Percentiles rank a stretch among this genome's conserved stretches.
Conservation (phyloP, 2,329 filamentous ascomycete species). For the Aspergillus novoparasiticus region DNA sequence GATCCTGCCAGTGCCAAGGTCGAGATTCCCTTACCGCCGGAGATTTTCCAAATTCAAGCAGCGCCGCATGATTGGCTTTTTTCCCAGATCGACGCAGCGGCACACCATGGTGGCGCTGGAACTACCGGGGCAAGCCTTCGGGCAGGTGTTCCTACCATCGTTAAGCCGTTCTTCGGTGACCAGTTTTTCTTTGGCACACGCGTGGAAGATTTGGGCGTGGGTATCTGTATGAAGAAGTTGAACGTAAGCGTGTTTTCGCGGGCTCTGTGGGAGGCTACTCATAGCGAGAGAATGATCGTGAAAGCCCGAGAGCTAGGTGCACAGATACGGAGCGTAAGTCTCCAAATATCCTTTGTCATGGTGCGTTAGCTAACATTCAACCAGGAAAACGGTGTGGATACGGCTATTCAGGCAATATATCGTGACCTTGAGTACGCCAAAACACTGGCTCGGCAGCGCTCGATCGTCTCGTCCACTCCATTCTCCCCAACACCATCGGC, state of each 20-base stretch:
- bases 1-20: slow-evolving; percentile 60
- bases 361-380: slow-evolving; percentile 25
- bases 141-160: slow-evolving; percentile 88
- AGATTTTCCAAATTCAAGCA: slow-evolving; percentile 85
- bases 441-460: slow-evolving; percentile 71
- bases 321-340: slow-evolving; percentile 78
- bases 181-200: slow-evolving; percentile 93
- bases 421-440: slow-evolving; percentile 92
- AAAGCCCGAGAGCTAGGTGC: slow-evolving; percentile 82
- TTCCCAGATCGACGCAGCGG: slow-evolving; percentile 86
- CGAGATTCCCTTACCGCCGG: slow-evolving; percentile 71
- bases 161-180: slow-evolving; percentile 96
- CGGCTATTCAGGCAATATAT: slow-evolving; percentile 89
- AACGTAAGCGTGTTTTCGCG: slow-evolving; percentile 83
- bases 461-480: slow-evolving; percentile 38
- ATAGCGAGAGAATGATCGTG: slow-evolving; percentile 86
- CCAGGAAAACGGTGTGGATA: slow-evolving; percentile 87
- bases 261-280: slow-evolving; percentile 87
- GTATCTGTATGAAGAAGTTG: slow-evolving; percentile 84
- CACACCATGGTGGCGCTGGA: slow-evolving; percentile 91
- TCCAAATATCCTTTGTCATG: neutral
- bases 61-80: slow-evolving; percentile 98
- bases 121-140: slow-evolving; percentile 92
- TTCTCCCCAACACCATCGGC: slow-evolving; percentile 37
- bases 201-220: slow-evolving; percentile 91